phyloP scores from a whole-genome alignment of 345 rosid species.

The Isatis tinctoria region DNA sequence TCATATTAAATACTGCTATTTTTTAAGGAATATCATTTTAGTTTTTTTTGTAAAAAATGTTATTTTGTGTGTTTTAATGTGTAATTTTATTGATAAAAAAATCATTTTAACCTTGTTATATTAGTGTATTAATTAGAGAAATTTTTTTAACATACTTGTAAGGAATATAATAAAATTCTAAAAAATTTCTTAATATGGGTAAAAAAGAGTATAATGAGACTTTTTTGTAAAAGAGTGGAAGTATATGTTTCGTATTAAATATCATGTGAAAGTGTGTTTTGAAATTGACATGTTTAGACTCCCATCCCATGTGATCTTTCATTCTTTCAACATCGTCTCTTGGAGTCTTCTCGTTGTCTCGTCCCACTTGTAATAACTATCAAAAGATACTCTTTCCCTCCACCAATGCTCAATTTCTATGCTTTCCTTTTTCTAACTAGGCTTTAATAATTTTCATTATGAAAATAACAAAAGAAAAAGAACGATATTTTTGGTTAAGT shows the following conservation, averaged over 20 bases:
- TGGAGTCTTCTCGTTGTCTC: constrained; percentile 21
- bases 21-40: too few species aligned
- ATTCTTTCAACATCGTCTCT: constrained; percentile 4
- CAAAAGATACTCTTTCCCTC: not conserved
- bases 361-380: not conserved
- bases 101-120: too few species aligned
- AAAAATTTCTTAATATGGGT: too few species aligned
- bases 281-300: not conserved
- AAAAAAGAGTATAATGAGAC: too few species aligned
- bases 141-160: too few species aligned
- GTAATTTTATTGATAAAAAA: too few species aligned
- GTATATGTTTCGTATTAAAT: not conserved
- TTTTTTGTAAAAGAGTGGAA: too few species aligned
- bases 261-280: not conserved
- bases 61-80: too few species aligned
- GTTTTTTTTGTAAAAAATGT: too few species aligned
- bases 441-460: not conserved
- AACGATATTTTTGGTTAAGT: not conserved
- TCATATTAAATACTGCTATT: too few species aligned
- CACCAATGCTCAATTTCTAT: not conserved
- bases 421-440: not conserved
- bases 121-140: too few species aligned
- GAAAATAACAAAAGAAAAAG: not conserved
- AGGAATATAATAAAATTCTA: too few species aligned
- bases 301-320: constrained; percentile 18